Evolutionary conservation across 202 grass and related monocot genomes (phyloP).

Genomic region (Sporobolus alterniflorus): DNA sequence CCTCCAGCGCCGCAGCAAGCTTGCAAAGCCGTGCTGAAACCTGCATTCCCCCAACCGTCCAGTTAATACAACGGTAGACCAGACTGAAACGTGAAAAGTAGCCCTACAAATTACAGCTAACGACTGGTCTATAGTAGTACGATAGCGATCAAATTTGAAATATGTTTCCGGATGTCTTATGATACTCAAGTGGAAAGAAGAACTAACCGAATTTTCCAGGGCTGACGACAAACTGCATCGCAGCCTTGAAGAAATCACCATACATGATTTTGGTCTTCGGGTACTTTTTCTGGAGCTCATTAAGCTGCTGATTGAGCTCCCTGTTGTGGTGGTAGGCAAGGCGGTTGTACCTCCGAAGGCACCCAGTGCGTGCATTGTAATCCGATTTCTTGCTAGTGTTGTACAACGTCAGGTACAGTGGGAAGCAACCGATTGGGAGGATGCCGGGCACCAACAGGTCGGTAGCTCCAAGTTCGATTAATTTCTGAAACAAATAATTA

Average conservation of each 20-base stretch:
- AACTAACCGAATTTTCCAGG: slow-evolving; percentile 79
- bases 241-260: slow-evolving; percentile 78
- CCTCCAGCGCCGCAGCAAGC: slow-evolving; percentile 85
- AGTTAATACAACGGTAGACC: neutral
- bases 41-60: slow-evolving; percentile 29
- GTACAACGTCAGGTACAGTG: slow-evolving; percentile 84
- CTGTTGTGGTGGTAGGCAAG: slow-evolving; percentile 84
- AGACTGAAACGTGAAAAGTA: neutral
- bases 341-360: slow-evolving; percentile 83
- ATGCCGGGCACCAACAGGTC: slow-evolving; percentile 88
- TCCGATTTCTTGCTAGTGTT: slow-evolving; percentile 66
- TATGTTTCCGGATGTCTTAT: neutral
- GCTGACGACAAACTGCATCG: slow-evolving; percentile 67
- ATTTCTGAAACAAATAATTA: slow-evolving; percentile 52
- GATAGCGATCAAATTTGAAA: neutral
- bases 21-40: slow-evolving; percentile 69
- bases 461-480: slow-evolving; percentile 74
- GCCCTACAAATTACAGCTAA: neutral
- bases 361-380: slow-evolving; percentile 72
- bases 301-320: slow-evolving; percentile 66
- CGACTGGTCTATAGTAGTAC: neutral
- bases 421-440: slow-evolving; percentile 90
- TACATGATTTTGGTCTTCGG: slow-evolving; percentile 83
- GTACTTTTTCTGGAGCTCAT: slow-evolving; percentile 71
- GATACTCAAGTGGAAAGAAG: neutral